A percentile compares a stretch with the other conserved stretches of the same genome.
Conservation (phyloP, 1,284 basidiomycete species). For the Cerrena zonata region DNA sequence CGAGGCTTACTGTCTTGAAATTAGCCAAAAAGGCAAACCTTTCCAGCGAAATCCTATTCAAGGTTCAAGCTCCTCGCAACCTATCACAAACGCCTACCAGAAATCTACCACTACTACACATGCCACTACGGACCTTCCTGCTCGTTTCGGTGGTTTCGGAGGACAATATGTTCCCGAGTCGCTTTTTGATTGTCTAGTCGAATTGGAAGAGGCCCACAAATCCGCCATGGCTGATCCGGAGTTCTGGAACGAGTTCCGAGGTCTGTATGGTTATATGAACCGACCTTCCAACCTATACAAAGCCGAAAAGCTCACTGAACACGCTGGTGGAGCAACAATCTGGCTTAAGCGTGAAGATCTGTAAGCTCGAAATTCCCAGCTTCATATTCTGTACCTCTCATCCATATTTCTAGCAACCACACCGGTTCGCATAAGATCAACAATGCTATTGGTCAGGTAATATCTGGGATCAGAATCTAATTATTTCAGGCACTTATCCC, state of each 20-base stretch:
- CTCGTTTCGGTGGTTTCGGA: slow-evolving; percentile 91
- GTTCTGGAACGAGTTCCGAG: slow-evolving; percentile 91
- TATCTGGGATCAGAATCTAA: slow-evolving; percentile 12
- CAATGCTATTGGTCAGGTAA: slow-evolving; percentile 85
- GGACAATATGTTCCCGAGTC: slow-evolving; percentile 97
- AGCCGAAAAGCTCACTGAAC: slow-evolving; percentile 62
- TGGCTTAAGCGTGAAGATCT: slow-evolving; percentile 98
- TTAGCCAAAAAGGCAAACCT: slow-evolving; percentile 56
- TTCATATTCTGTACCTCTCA: slow-evolving; percentile 1
- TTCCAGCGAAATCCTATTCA: slow-evolving; percentile 12
- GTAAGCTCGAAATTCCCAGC: slow-evolving; percentile 37
- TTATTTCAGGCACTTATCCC: slow-evolving; percentile 6
- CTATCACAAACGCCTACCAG: slow-evolving; percentile 20
- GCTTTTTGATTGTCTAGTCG: slow-evolving; percentile 82
- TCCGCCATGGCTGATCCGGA: slow-evolving; percentile 80
- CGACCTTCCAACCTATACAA: slow-evolving; percentile 66
- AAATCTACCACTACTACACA: slow-evolving; percentile 26
- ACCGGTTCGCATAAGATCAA: slow-evolving; percentile 98
- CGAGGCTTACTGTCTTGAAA: slow-evolving; percentile 68
- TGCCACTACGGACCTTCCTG: slow-evolving; percentile 52
- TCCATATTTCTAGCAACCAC: slow-evolving; percentile 62
- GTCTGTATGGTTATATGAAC: slow-evolving; percentile 85
- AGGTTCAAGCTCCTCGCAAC: slow-evolving; percentile 12
- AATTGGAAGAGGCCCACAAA: slow-evolving; percentile 89
- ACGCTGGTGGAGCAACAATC: slow-evolving; percentile 80